Base-by-base conservation (phyloP, 148 eudicot species). In the Cornus kousa region DNA sequence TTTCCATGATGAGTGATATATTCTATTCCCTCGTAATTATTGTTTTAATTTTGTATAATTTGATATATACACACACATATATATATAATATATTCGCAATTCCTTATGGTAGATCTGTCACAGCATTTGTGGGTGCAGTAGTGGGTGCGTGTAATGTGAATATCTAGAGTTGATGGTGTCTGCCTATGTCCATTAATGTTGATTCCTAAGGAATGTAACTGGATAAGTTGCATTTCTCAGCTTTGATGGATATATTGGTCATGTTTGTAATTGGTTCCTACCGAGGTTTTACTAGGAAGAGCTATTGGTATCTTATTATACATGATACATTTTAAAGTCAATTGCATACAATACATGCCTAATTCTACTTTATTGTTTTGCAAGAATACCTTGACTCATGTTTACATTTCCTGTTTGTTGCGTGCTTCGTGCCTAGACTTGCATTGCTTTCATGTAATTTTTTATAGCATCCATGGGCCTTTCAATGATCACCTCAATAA, bases 201-300 rank as follows among this genome's bases (percentile, higher is more conserved):
- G 70, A 75, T 39, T 55, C 24, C 33, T 22, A 65, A 65, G 40
- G 23, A 76, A 65, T 13, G 14, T 24, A 75, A 66, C 24, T 40
- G n/a, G 35, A 24, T 57, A 28, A 14, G 67, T 33, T 50, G 66
- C 17, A 5, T 2, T 19, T 62, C 7, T 62, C 66, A 62, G 4
- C 66, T 73, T 14, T 80, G 68, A 57, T 73, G 77, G 73, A 55
- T 59, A 22, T 68, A 33, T n/a, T n/a, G 12, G 8, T 35, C 17
- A 53, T 65, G 8, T 37, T 62, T 62, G 39, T 13, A 3, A 60
- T 20, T 17, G n/a, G 66, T 24, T 62, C 24, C 17, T 62, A 20
- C 23, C 24, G 19, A 62, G 19, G 5, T 19, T 62, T 62, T 62
- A 62, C 20, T 62, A 10, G 66, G 66, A 57, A 62, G 59, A 53